Percentiles rank a stretch among this genome's conserved stretches.
These are phyloP conservation scores for Geoglossum glabrum DNA, from an alignment of 495 filamentous ascomycete species.

Conservation along the genomic window DNA sequence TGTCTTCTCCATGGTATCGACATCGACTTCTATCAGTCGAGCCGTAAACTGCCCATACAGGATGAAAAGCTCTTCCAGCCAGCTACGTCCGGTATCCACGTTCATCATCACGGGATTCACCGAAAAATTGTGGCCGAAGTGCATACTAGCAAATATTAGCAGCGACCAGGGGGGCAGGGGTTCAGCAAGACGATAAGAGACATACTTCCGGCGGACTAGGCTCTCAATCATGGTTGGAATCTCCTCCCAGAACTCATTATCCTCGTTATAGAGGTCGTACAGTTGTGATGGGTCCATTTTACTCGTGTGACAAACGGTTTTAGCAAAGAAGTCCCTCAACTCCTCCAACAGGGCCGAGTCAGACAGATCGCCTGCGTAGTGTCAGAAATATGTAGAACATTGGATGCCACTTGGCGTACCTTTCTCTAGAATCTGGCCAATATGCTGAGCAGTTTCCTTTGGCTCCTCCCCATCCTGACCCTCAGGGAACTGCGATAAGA, in stretches of 20 bases:
- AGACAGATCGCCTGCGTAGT: neutral
- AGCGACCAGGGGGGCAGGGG: neutral
- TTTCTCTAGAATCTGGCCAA: slow-evolving; percentile 24
- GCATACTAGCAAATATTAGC: neutral
- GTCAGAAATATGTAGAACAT: neutral
- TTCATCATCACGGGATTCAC: neutral
- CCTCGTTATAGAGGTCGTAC: slow-evolving; percentile 18
- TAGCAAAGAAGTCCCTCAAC: slow-evolving; percentile 17
- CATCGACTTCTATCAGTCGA: slow-evolving; percentile 14
- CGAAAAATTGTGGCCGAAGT: neutral
- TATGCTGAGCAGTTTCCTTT: slow-evolving; percentile 21
- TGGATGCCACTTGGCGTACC: slow-evolving; percentile 16
- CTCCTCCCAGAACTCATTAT: slow-evolving; percentile 33
- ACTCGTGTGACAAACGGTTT: slow-evolving; percentile 9
- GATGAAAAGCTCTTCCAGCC: slow-evolving; percentile 11
- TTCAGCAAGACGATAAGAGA: neutral
- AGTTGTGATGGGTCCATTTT: slow-evolving; percentile 10
- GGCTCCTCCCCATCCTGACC: slow-evolving; percentile 7
- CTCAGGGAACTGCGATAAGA: slow-evolving; percentile 11
- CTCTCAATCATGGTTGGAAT: slow-evolving; percentile 25
- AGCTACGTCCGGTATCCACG: neutral
- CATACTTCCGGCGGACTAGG: slow-evolving; percentile 26
- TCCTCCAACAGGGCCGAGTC: neutral
- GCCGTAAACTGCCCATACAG: slow-evolving; percentile 11
- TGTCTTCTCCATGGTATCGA: slow-evolving; percentile 9